Base-by-base conservation (phyloP, 1,284 basidiomycete genomes). In the Macrocybe sp. region DNA sequence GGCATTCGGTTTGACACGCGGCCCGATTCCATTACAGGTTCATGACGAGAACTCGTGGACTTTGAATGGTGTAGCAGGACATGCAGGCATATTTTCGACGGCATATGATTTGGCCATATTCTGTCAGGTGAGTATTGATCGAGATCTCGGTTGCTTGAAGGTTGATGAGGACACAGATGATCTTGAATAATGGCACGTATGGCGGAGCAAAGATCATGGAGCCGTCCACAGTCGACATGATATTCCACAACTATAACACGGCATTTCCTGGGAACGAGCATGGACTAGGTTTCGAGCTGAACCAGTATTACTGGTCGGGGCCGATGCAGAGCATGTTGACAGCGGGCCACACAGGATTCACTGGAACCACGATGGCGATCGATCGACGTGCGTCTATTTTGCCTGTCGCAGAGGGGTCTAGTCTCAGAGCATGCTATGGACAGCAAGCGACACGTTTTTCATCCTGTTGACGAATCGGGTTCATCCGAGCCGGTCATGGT, bases 31-130 rank as follows among this genome's bases (percentile, higher is more conserved):
- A 7, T 16, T 16, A 38, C n/a, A 59, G 56, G 58, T 62, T 4
- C 60, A 62, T 40, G 60, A 62, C 35, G 60, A 62, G 34, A 62
- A 62, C 43, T 56, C 58, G 22, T 62, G 60, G 59, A 54, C 59
- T 33, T 38, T 59, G 37, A 47, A 58, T n/a, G 60, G 60, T 9
- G 59, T 62, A n/a, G 47, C 59, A 3, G 59, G 59, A 11, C 60
- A 62, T 42, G 60, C 60, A 11, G 60, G 60, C 7, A 47, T 62
- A 30, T 62, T 55, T 41, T 62, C 60, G 2, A 62, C 53, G 34
- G 59, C 59, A 1, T 30, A 40, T 31, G 59, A 62, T 45, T 48
- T 62, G 5, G 59, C 55, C 3, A 53, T 59, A n/a, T 62, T 62
- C 40, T 60, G 59, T 41, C 60, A 60, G 50, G 59, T 59, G 9